Conservation (phyloP, 768 basidiomycete genomes). For the Polyporus arcularius region DNA sequence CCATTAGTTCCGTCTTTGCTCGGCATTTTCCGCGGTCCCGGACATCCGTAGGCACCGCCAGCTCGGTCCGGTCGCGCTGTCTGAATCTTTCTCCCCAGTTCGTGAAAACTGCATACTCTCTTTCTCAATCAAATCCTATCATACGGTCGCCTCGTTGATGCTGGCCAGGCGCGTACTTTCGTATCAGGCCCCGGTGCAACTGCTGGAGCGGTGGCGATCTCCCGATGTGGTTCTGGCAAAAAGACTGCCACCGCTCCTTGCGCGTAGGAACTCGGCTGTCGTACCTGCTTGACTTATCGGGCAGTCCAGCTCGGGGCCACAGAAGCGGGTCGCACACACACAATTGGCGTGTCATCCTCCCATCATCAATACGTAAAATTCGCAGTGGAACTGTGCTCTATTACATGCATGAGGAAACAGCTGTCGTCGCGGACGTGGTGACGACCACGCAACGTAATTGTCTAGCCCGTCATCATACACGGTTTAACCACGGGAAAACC, state of each 20-base stretch:
- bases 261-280: conserved; percentile 10
- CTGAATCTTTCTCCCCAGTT: too few species aligned
- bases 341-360: conserved; percentile 11
- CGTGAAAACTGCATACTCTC: too few species aligned
- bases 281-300: conserved; percentile 19
- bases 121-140: too few species aligned
- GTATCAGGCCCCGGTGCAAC: background rate
- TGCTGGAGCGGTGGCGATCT: background rate
- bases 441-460: conserved; percentile 3
- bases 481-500: conserved; percentile 17
- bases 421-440: conserved; percentile 12
- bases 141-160: too few species aligned
- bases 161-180: background rate
- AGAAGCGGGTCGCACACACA: conserved; percentile 12
- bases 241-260: background rate
- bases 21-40: background rate
- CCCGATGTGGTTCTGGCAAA: background rate
- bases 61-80: background rate
- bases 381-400: conserved; percentile 3
- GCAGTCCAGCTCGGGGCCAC: conserved; percentile 7
- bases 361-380: conserved; percentile 20
- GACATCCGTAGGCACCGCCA: background rate
- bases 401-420: conserved; percentile 1
- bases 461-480: background rate
- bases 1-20: too few species aligned